Base-by-base conservation (phyloP, 441 rosid species). In the Gossypium schwendimanii region DNA sequence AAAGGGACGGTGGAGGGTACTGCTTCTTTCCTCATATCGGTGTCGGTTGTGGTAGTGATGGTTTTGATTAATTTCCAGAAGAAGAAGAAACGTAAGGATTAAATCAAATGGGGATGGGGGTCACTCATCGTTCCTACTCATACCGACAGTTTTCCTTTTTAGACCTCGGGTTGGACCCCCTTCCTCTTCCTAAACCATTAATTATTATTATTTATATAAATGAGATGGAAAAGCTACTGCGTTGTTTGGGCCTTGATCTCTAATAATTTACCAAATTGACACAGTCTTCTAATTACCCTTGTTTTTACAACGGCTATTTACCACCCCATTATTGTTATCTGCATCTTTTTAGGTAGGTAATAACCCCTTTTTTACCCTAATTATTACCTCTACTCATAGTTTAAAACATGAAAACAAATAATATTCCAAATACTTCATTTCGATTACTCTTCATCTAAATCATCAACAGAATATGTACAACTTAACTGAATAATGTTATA, bases 1-100 rank as follows among this genome's bases (percentile, higher is more conserved):
- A 84, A 69, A 2, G 76, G 28, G 60, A 63, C 21, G 50, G 76
- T 4, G 36, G 82, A 70, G 52, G 87, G 79, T 7, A 75, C 55
- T 12, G 78, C 28, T 44, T 91, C 94, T 82, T 87, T 91, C 85
- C 87, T 81, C 91, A 86, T 88, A 9, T 71, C 45, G 21, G 8
- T 12, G 69, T 47, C 20, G 65, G 62, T 73, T 81, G 75, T 5
- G 83, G 67, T 66, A 70, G 73, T n/a, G 58, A 55, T 36, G 47
- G 59, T 64, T 2, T 15, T 2, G 15, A 63, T 63, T 47, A 31
- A 24, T 26, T n/a, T 8, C 18, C 41, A 2, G 10, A 23, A 45
- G 5, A 64, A 44, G 6, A 20, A 49, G 24, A 14, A 24, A 64
- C 55, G 61, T 33, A 49, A 63, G 63, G 69, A 82, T 73, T 75